Percentiles rank a stretch among this genome's conserved stretches.
Evolutionary conservation across 345 rosid genomes (phyloP).

Genomic region (Acer negundo): DNA sequence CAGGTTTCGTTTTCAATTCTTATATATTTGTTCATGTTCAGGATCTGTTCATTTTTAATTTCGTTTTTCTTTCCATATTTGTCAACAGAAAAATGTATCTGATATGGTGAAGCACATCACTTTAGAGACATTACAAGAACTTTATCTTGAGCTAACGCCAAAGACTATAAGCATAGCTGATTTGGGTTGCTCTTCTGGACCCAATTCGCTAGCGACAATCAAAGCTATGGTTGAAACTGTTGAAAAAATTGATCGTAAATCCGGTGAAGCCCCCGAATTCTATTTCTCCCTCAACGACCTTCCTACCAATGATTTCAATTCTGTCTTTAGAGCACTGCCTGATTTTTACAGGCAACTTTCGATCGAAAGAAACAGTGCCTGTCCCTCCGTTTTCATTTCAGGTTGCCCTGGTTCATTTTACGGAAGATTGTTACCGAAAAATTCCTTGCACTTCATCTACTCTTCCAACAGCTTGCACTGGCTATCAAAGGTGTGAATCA

Average conservation of each 20-base stretch:
- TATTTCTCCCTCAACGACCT: constrained; percentile 53
- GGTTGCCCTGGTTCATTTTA: constrained; percentile 85
- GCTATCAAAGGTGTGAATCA: constrained; percentile 69
- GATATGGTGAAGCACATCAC: constrained; percentile 51
- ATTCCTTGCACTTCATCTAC: constrained; percentile 65
- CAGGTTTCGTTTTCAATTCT: constrained; percentile 32
- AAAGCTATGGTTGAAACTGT: constrained; percentile 42
- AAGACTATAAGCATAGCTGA: constrained; percentile 52
- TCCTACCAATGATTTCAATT: constrained; percentile 62
- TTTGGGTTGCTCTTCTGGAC: constrained; percentile 61
- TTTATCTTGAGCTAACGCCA: constrained; percentile 31
- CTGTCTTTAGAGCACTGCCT: constrained; percentile 48
- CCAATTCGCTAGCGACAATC: constrained; percentile 47
- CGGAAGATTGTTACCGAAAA: constrained; percentile 72
- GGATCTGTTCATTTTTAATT: not conserved
- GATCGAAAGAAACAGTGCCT: constrained; percentile 26
- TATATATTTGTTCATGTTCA: not conserved
- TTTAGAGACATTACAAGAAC: constrained; percentile 36
- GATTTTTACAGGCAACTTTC: constrained; percentile 41
- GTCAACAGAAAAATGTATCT: constrained; percentile 47
- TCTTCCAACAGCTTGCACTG: constrained; percentile 86
- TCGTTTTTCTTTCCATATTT: not conserved
- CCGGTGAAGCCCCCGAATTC: constrained; percentile 32
- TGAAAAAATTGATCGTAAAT: constrained; percentile 28
- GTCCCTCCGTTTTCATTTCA: constrained; percentile 34